A percentile compares a stretch with the other conserved stretches of the same genome.
phyloP scores from a whole-genome alignment of 2,329 filamentous ascomycete genomes.

The Penicillium psychrosexuale region DNA sequence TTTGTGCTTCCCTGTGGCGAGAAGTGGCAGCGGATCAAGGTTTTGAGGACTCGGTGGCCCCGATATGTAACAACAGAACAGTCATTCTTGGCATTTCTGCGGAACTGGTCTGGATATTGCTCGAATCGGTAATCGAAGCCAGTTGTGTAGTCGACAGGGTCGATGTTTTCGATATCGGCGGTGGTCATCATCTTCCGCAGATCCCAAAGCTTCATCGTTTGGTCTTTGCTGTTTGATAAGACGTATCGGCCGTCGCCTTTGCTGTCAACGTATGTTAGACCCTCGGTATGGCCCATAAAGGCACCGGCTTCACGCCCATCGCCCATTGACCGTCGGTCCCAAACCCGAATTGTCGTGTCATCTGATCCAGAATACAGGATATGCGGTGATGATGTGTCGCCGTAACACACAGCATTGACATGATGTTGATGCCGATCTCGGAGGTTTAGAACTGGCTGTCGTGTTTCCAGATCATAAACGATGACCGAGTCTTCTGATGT shows the following conservation, averaged over 20 bases:
- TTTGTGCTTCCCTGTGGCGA: conserved; percentile 82
- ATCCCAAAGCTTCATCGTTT: conserved; percentile 97
- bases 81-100: conserved; percentile 68
- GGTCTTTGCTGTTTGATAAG: conserved; percentile 91
- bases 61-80: conserved; percentile 92
- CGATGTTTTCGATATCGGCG: conserved; percentile 53
- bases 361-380: conserved; percentile 96
- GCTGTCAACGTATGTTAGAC: conserved; percentile 67
- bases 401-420: conserved; percentile 96
- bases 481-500: conserved; percentile 76
- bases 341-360: conserved; percentile 90
- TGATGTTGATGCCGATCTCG: conserved; percentile 75
- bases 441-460: conserved; percentile 69
- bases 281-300: conserved; percentile 64
- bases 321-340: conserved; percentile 75
- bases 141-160: conserved; percentile 53
- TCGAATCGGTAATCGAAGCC: conserved; percentile 63
- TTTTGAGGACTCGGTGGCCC: conserved; percentile 83
- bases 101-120: conserved; percentile 53
- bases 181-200: conserved; percentile 82
- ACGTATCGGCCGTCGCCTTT: conserved; percentile 89
- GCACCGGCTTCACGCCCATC: conserved; percentile 61
- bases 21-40: conserved; percentile 92
- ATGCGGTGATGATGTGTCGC: conserved; percentile 81
- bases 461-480: conserved; percentile 87